phyloP scores from a whole-genome alignment of 2,329 filamentous ascomycete species.

The Nakataea oryzae region DNA sequence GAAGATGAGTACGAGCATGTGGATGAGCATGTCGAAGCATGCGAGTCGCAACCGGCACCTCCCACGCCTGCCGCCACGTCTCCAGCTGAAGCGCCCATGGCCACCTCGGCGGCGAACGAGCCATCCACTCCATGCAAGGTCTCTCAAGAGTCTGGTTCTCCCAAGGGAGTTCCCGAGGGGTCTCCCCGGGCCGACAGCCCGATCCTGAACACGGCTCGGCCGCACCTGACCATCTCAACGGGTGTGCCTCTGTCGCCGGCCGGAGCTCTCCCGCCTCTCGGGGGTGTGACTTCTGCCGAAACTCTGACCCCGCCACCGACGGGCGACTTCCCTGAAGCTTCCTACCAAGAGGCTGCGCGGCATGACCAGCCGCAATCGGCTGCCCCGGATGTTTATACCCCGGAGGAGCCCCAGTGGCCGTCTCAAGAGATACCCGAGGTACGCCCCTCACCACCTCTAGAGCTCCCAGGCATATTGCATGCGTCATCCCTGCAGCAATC shows the following conservation, averaged over 20 bases:
- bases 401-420: conserved; percentile 2
- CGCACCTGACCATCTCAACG: conserved; percentile 3
- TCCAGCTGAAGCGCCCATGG: background rate
- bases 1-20: background rate
- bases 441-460: background rate
- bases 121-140: background rate
- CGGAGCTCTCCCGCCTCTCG: background rate
- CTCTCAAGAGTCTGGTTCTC: no score
- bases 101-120: background rate
- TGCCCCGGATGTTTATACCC: conserved; percentile 1
- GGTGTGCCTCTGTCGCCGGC: background rate
- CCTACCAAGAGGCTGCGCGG: background rate
- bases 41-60: background rate
- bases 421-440: background rate
- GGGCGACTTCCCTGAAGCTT: background rate
- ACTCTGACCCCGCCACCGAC: conserved; percentile 1
- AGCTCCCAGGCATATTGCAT: background rate
- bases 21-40: background rate
- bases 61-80: no score
- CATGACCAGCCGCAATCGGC: background rate
- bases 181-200: conserved; percentile 1
- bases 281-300: background rate
- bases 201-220: background rate
- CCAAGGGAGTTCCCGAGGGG: background rate
- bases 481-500: background rate